Evolutionary conservation across 129 eudicot genomes (phyloP).

Genomic region (Arctium lappa): DNA sequence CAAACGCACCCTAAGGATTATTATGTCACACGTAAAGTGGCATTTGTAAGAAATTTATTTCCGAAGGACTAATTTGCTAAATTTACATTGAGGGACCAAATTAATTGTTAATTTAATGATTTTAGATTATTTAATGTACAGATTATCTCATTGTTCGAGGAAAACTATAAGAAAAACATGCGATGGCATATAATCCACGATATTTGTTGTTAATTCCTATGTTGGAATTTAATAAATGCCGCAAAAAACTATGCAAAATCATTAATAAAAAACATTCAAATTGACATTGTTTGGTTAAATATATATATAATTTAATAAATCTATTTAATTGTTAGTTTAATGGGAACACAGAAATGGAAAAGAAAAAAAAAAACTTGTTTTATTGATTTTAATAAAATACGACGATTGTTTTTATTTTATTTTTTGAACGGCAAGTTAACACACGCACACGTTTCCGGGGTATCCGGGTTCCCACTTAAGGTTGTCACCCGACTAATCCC

Average conservation of each 20-base stretch:
- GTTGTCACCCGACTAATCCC: too few relatives aligned
- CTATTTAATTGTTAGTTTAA: neutral
- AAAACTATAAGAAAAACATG: slow-evolving; percentile 17
- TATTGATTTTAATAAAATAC: neutral
- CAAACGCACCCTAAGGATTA: neutral
- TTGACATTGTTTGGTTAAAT: neutral
- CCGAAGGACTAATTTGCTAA: neutral
- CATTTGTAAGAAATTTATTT: neutral
- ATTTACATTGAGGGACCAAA: neutral
- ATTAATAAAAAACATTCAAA: neutral
- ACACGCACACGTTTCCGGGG: too few relatives aligned
- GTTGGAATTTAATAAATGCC: neutral
- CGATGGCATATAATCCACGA: neutral
- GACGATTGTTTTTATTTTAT: neutral
- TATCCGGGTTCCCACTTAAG: too few relatives aligned
- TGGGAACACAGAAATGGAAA: neutral
- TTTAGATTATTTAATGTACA: neutral
- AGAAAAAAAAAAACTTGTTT: neutral
- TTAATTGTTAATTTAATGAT: neutral
- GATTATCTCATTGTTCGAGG: neutral
- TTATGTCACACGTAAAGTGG: neutral
- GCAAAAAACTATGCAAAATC: neutral
- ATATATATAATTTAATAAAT: neutral
- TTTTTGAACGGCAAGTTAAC: too few relatives aligned
- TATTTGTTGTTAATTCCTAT: neutral